Conservation (phyloP, 2,329 filamentous ascomycete genomes). For the Cadophora sp. region DNA sequence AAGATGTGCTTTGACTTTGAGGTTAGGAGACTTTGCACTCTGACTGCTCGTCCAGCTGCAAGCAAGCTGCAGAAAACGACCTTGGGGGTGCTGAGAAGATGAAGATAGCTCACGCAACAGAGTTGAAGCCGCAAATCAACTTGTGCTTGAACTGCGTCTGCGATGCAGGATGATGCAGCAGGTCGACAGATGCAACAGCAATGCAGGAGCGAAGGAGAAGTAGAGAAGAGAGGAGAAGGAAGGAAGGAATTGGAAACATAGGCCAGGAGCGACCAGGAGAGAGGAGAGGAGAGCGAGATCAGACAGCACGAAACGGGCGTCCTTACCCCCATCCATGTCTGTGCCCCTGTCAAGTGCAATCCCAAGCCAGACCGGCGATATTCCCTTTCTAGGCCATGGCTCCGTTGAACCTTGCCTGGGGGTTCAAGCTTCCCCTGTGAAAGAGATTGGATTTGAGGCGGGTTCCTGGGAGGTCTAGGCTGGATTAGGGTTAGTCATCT, state of each 20-base stretch:
- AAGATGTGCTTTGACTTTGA: conserved; percentile 19
- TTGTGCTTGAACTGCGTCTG: conserved; percentile 12
- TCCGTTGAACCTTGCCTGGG: conserved; percentile 8
- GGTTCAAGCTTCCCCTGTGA: conserved; percentile 23
- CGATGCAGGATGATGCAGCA: conserved; percentile 19
- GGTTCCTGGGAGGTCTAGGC: not conserved
- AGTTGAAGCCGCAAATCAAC: conserved; percentile 29
- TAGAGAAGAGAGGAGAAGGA: conserved; percentile 30
- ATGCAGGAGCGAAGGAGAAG: conserved; percentile 29
- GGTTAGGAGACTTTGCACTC: conserved; percentile 9
- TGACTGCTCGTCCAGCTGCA: conserved; percentile 36
- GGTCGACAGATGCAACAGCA: conserved; percentile 30
- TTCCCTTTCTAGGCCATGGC: conserved; percentile 19
- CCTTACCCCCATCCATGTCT: not conserved
- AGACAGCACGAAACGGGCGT: conserved; percentile 20
- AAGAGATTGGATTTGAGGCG: not conserved
- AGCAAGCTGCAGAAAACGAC: conserved; percentile 32
- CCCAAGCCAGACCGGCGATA: not conserved
- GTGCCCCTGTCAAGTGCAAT: not conserved
- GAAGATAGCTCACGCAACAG: conserved; percentile 14
- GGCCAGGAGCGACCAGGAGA: not conserved
- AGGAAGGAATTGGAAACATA: conserved; percentile 27
- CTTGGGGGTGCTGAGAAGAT: conserved; percentile 1
- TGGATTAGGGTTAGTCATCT: not conserved
- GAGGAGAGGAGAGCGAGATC: conserved; percentile 16